These are phyloP conservation scores for Cornus kousa DNA, from an alignment of 148 eudicot species.

Conservation along the genomic window DNA sequence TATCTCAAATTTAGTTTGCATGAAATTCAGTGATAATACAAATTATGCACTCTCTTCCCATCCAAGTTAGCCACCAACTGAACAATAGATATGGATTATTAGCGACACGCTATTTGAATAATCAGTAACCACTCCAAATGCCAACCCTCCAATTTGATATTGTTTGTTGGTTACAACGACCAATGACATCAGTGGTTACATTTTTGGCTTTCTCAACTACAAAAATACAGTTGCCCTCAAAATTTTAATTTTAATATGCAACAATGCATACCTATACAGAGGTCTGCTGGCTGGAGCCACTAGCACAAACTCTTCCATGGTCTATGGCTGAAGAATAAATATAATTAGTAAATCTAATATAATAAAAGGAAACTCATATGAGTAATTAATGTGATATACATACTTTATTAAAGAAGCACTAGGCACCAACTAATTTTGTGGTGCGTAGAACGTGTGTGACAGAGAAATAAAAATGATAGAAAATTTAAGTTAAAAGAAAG, in stretches of 20 bases:
- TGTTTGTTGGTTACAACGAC: background rate
- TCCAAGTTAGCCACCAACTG: no score
- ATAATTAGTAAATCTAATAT: no score
- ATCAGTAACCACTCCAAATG: background rate
- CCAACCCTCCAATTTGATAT: background rate
- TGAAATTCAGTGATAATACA: no score
- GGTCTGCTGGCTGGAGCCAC: background rate
- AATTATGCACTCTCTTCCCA: no score
- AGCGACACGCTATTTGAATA: background rate
- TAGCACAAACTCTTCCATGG: background rate
- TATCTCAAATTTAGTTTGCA: no score
- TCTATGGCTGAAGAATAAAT: background rate
- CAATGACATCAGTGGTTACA: background rate
- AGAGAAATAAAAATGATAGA: constrained; percentile 12
- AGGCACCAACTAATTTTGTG: constrained; percentile 5
- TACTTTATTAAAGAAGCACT: background rate
- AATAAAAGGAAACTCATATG: no score
- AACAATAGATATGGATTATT: no score
- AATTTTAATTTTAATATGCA: background rate
- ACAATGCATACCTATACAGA: background rate
- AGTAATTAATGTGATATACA: background rate
- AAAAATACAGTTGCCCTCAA: background rate
- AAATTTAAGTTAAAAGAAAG: constrained; percentile 6
- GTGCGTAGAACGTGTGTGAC: constrained; percentile 19
- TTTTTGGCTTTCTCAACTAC: background rate